Evolutionary conservation across 192 early-diverging fungal species (phyloP).

Genomic region (Spizellomyces sp.): DNA sequence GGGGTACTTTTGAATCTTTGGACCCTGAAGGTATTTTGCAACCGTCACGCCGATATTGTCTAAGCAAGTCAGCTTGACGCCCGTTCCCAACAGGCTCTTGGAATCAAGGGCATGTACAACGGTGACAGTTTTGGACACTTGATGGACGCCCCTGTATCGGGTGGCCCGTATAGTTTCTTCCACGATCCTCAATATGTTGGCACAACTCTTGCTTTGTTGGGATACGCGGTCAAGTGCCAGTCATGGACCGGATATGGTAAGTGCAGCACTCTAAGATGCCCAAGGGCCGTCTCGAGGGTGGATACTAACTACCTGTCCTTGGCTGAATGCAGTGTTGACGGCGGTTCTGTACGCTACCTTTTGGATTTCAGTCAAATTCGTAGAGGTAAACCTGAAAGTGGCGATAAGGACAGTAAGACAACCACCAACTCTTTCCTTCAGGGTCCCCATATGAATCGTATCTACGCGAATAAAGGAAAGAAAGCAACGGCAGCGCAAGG

Average conservation of each 20-base stretch:
- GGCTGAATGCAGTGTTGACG: conserved; percentile 36
- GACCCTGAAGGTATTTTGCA: conserved; percentile 46
- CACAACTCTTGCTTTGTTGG: conserved; percentile 53
- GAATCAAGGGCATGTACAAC: conserved; percentile 66
- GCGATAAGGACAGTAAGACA: too few species aligned
- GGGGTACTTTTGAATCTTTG: conserved; percentile 56
- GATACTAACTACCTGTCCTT: background rate
- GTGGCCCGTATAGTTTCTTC: conserved; percentile 55
- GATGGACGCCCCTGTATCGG: conserved; percentile 56
- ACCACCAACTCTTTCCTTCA: too few species aligned
- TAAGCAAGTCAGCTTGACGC: too few species aligned
- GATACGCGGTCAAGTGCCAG: conserved; percentile 54
- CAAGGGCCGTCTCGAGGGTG: background rate
- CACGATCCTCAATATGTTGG: conserved; percentile 63
- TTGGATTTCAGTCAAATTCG: conserved; percentile 53
- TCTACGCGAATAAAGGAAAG: conserved; percentile 30
- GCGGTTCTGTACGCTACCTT: conserved; percentile 51
- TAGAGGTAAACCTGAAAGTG: conserved; percentile 35
- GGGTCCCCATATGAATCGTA: conserved; percentile 36
- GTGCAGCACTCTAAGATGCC: background rate
- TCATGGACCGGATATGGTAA: conserved; percentile 50
- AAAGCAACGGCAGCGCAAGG: too few species aligned
- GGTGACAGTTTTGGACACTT: conserved; percentile 61
- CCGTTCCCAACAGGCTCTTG: conserved; percentile 38
- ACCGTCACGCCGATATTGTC: too few species aligned